Conservation (phyloP, 2,329 filamentous ascomycete species). For the Aureobasidium subglaciale region DNA sequence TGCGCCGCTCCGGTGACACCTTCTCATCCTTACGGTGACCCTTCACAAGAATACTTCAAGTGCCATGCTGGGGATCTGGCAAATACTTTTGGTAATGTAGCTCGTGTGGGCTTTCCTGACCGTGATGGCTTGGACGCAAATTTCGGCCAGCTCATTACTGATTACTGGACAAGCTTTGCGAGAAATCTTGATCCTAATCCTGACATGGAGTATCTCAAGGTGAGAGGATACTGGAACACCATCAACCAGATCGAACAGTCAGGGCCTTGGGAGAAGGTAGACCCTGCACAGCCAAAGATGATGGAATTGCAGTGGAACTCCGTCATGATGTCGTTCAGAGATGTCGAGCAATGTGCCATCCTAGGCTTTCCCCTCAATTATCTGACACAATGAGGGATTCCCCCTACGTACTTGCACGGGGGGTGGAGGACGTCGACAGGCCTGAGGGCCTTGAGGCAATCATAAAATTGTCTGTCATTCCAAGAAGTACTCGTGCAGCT, state of each 20-base stretch:
- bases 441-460: no score
- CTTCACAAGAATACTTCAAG: constrained; percentile 35
- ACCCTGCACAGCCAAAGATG: constrained; percentile 8
- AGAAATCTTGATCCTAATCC: constrained; percentile 31
- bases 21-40: constrained; percentile 29
- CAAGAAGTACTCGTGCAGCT: background rate
- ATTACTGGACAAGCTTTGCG: constrained; percentile 32
- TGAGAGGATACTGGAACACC: constrained; percentile 27
- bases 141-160: constrained; percentile 17
- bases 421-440: no score
- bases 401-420: no score
- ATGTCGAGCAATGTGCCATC: constrained; percentile 14
- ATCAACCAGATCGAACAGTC: constrained; percentile 23
- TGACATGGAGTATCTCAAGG: constrained; percentile 25
- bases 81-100: constrained; percentile 33
- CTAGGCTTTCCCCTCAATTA: constrained; percentile 7
- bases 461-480: no score
- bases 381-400: background rate
- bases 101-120: constrained; percentile 27
- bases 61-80: constrained; percentile 37
- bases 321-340: constrained; percentile 13
- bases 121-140: constrained; percentile 32
- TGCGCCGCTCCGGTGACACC: constrained; percentile 27
- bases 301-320: constrained; percentile 17
- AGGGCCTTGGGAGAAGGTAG: constrained; percentile 25